Base-by-base conservation (phyloP, 805 yeast species). In the Starmerella davenportii region DNA sequence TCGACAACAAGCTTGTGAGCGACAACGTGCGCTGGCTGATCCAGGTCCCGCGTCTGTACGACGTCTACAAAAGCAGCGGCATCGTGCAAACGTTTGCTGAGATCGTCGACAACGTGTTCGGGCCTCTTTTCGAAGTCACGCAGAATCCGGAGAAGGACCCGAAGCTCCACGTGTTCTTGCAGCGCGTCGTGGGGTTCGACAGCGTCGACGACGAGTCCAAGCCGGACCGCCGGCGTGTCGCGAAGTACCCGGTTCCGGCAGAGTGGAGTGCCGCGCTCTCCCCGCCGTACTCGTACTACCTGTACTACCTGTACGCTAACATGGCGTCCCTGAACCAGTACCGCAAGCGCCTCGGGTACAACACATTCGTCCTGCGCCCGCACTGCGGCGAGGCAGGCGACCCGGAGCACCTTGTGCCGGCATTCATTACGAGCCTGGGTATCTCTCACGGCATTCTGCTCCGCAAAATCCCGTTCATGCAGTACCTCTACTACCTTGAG, bases 381-480 rank as follows among this genome's bases (percentile, higher is more conserved):
- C 99, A 90, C 58, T 81, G 94, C 50, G 99, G 99, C 46, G 99
- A 90, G 60, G 99, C 98, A n/a, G 99, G 99, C 43, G 98, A 90
- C 54, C 95, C 96, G 1, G 96, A 90, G 53, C 98, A 90, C 63
- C 66, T 92, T 53, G 80, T 85, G 34, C 70, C 85, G 37, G 85
- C 98, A 1, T 90, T 79, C 52, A 60, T 90, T 51, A 72, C 90
- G 1, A 75, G 95, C 1, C 92, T 87, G 53, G 81, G 93, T 37
- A 90, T 90, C 43, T 80, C 93, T 11, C 99, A 90, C 57, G 99
- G 99, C 41, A 92, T 90, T 39, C 59, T 87, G 43, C 65, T 90
- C 54, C 74, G 98, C 60, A 90, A 90, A 58, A 70, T 92, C 39
- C 98, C 99, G 36, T 84, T 80, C 57, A 76, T 92, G 46, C 99